phyloP scores from a whole-genome alignment of 805 yeast species.

The Ogataea ganodermae region DNA sequence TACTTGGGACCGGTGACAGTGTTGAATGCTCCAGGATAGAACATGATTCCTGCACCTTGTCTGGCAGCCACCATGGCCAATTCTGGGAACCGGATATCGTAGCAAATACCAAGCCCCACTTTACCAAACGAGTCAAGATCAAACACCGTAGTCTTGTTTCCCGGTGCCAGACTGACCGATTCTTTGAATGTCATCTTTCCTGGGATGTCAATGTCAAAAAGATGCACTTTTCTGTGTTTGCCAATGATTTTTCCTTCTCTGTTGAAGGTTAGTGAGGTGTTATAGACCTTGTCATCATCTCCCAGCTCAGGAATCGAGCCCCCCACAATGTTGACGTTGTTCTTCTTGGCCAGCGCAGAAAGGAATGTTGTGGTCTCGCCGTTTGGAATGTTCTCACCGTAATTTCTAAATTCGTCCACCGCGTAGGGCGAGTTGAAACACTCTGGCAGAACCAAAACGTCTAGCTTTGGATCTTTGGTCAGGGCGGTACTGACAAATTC shows the following conservation, averaged over 20 bases:
- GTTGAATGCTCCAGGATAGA: constrained; percentile 83
- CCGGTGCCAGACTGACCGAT: constrained; percentile 72
- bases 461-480: constrained; percentile 51
- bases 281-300: constrained; percentile 59
- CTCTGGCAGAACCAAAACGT: constrained; percentile 87
- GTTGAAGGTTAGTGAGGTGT: constrained; percentile 74
- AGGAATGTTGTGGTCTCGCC: constrained; percentile 69
- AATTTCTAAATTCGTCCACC: constrained; percentile 79
- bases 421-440: constrained; percentile 96
- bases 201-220: constrained; percentile 92
- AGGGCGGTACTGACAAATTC: constrained; percentile 66
- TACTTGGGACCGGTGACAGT: constrained; percentile 83
- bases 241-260: constrained; percentile 77
- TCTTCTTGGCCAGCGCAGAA: constrained; percentile 63
- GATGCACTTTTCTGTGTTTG: constrained; percentile 86
- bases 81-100: constrained; percentile 81
- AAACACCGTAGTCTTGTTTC: constrained; percentile 78
- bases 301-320: constrained; percentile 89
- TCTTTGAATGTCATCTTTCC: constrained; percentile 88
- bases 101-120: constrained; percentile 85
- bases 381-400: constrained; percentile 82
- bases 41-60: constrained; percentile 69
- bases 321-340: constrained; percentile 71
- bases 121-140: constrained; percentile 63
- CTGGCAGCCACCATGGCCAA: constrained; percentile 71